phyloP scores from a whole-genome alignment of 1,284 basidiomycete genomes.

The Blastosporella zonata region DNA sequence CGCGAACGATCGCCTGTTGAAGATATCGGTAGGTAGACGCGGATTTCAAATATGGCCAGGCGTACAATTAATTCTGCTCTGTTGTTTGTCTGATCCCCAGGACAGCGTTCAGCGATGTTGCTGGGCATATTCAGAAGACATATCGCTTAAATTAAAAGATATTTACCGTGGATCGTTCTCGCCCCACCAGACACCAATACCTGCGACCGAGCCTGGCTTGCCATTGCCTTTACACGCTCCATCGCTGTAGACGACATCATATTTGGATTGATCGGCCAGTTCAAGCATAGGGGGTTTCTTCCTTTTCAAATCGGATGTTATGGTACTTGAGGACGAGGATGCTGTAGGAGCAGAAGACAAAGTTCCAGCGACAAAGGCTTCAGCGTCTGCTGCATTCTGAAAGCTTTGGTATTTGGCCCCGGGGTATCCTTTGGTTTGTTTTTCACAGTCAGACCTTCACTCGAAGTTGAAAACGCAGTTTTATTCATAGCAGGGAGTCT shows the following conservation, averaged over 20 bases:
- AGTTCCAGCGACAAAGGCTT: constrained; percentile 30
- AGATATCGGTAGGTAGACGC: not conserved
- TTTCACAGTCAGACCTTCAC: constrained; percentile 56
- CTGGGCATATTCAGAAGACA: constrained; percentile 34
- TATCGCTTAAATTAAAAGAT: not conserved
- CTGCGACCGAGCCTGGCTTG: constrained; percentile 52
- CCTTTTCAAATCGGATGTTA: constrained; percentile 13
- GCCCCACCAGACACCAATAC: constrained; percentile 80
- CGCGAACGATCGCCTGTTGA: constrained; percentile 68
- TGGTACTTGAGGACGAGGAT: not conserved
- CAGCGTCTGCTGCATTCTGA: constrained; percentile 46
- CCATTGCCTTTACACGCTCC: constrained; percentile 83
- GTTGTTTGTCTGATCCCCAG: constrained; percentile 86
- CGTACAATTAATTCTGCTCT: constrained; percentile 80
- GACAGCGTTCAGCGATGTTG: constrained; percentile 75
- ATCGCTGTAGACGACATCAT: constrained; percentile 70
- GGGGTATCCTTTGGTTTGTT: constrained; percentile 54
- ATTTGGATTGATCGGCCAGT: constrained; percentile 28
- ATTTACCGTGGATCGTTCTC: constrained; percentile 54
- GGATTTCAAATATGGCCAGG: constrained; percentile 12
- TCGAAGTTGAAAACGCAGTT: constrained; percentile 3
- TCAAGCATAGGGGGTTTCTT: constrained; percentile 27
- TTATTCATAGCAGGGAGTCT: not conserved
- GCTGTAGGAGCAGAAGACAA: constrained; percentile 5
- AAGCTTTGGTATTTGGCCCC: constrained; percentile 69